Percentiles rank a stretch among this genome's conserved stretches.
phyloP scores from a whole-genome alignment of 768 basidiomycete species.

The Pisolithus tinctorius region DNA sequence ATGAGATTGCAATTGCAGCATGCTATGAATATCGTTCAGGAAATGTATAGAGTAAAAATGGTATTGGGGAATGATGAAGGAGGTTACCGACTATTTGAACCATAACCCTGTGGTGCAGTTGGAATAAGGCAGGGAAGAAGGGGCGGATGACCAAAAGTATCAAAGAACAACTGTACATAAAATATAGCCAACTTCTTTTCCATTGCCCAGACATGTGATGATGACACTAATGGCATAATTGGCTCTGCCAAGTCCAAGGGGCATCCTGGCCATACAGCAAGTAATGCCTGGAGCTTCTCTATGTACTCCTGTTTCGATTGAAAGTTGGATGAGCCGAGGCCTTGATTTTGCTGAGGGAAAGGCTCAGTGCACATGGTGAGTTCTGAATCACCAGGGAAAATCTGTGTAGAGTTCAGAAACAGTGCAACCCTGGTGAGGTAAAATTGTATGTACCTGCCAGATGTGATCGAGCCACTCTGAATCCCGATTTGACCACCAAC shows the following conservation, averaged over 20 bases:
- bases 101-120: too few relatives aligned
- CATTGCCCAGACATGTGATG: neutral
- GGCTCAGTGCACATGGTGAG: neutral
- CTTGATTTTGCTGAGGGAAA: neutral
- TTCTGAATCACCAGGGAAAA: neutral
- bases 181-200: neutral
- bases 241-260: neutral
- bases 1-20: too few relatives aligned
- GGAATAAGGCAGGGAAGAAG: neutral
- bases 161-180: conserved; percentile 2
- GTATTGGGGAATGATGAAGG: too few relatives aligned
- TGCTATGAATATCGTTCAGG: too few relatives aligned
- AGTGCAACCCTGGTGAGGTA: neutral
- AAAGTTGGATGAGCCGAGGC: neutral
- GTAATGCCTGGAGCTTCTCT: neutral
- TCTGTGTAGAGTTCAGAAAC: neutral
- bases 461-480: neutral
- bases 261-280: neutral
- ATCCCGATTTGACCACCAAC: neutral
- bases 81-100: too few relatives aligned
- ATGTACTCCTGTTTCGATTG: neutral
- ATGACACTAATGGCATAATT: neutral
- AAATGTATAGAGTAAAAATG: too few relatives aligned
- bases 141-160: conserved; percentile 3
- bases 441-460: neutral